Evolutionary conservation across 495 filamentous ascomycete genomes (phyloP).

Genomic region (Massariosphaeria phaeospora): DNA sequence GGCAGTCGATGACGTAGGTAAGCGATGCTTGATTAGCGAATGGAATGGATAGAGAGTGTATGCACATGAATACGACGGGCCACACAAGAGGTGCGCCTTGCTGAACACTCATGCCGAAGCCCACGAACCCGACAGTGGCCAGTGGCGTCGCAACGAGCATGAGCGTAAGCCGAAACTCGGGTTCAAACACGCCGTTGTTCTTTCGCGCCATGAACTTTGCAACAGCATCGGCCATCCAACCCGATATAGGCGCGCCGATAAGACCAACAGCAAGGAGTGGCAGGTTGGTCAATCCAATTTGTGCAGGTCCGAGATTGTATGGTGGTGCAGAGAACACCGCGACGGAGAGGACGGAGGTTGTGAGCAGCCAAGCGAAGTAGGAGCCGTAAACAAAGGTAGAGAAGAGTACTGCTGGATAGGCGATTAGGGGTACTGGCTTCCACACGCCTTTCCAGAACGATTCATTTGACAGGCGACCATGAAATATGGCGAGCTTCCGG

Average conservation of each 20-base stretch:
- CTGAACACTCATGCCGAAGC: conserved; percentile 84
- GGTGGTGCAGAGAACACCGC: conserved; percentile 62
- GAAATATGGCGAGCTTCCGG: conserved; percentile 50
- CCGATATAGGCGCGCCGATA: conserved; percentile 84
- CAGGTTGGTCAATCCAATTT: conserved; percentile 83
- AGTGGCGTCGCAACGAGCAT: conserved; percentile 82
- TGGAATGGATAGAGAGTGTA: conserved; percentile 88
- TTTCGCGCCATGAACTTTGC: conserved; percentile 70
- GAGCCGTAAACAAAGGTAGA: conserved; percentile 79
- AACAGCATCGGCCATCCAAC: conserved; percentile 80
- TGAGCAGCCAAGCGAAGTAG: conserved; percentile 92
- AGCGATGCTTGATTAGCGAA: conserved; percentile 91
- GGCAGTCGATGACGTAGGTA: conserved; percentile 90
- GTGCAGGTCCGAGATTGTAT: conserved; percentile 74
- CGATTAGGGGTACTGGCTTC: conserved; percentile 79
- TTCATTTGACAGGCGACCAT: conserved; percentile 71
- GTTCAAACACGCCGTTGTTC: conserved; percentile 94
- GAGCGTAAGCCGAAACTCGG: conserved; percentile 81
- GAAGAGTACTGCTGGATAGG: conserved; percentile 89
- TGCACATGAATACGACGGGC: conserved; percentile 85
- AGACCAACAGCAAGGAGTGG: conserved; percentile 85
- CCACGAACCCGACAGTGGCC: conserved; percentile 81
- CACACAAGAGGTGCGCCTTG: conserved; percentile 78
- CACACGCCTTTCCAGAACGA: conserved; percentile 69
- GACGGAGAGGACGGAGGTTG: conserved; percentile 78